A percentile compares a stretch with the other conserved stretches of the same genome.
Evolutionary conservation across 2,329 filamentous ascomycete species (phyloP).

Genomic region (Pseudocercospora fijiensis): DNA sequence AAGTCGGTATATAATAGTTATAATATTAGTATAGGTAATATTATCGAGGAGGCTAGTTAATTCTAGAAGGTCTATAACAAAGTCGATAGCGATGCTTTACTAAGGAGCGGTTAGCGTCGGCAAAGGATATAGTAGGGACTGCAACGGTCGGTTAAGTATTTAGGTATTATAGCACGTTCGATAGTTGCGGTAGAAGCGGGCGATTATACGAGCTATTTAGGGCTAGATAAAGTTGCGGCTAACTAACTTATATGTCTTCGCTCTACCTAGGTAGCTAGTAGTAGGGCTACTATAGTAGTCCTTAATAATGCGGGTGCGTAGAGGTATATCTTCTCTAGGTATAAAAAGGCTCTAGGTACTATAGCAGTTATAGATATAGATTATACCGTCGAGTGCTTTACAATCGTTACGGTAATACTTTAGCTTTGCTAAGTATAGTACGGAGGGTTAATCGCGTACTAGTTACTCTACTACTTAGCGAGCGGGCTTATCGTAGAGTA

Average conservation of each 20-base stretch:
- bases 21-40: neutral
- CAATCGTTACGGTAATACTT: neutral
- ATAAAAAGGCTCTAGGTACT: neutral
- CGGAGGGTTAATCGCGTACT: neutral
- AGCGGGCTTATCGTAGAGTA: neutral
- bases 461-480: neutral
- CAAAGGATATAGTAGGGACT: neutral
- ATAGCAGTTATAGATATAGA: neutral
- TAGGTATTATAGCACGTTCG: neutral
- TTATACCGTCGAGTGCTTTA: neutral
- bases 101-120: neutral
- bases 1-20: conserved; percentile 2
- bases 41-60: too few species aligned
- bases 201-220: neutral
- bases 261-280: neutral
- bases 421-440: neutral
- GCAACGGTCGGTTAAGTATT: neutral
- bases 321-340: neutral
- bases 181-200: neutral
- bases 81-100: conserved; percentile 1
- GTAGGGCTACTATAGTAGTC: neutral
- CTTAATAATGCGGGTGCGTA: neutral
- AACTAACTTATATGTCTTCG: neutral
- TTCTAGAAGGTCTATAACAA: neutral
- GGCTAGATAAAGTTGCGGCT: neutral